Evolutionary conservation across 192 early-diverging fungal genomes (phyloP).

Genomic region (Lobosporangium transversale): DNA sequence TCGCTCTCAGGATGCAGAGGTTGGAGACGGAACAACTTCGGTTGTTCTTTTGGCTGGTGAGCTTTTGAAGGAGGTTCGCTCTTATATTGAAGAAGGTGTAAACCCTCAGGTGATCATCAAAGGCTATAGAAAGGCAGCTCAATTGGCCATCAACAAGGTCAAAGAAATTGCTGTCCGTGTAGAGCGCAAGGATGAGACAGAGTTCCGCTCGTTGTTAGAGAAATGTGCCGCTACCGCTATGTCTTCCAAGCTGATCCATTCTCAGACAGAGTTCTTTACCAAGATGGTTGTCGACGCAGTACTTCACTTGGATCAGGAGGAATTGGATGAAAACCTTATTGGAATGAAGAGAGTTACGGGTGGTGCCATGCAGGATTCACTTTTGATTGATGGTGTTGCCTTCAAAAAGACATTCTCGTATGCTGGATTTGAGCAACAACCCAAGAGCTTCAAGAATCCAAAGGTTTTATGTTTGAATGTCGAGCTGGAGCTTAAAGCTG

Average conservation of each 20-base stretch:
- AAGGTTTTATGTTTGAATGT: conserved; percentile 95
- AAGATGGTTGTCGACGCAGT: conserved; percentile 99
- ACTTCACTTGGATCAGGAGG: conserved; percentile 92
- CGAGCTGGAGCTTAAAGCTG: conserved; percentile 98
- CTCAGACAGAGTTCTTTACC: conserved; percentile 97
- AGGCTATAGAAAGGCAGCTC: conserved; percentile 93
- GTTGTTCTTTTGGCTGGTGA: conserved; percentile 97
- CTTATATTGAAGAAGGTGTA: conserved; percentile 94
- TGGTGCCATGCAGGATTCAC: conserved; percentile 98
- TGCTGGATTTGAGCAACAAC: conserved; percentile 99
- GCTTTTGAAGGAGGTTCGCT: conserved; percentile 94
- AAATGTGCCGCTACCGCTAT: conserved; percentile 99
- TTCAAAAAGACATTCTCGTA: conserved; percentile 99
- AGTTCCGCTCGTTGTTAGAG: conserved; percentile 89
- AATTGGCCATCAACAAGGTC: conserved; percentile 90
- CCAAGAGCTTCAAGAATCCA: conserved; percentile 91
- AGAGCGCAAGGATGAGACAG: conserved; percentile 81
- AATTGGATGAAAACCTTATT: conserved; percentile 96
- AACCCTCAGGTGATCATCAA: conserved; percentile 95
- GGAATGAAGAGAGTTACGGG: conserved; percentile 98
- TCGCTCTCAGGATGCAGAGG: conserved; percentile 97
- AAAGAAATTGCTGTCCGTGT: conserved; percentile 92
- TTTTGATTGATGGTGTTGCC: conserved; percentile 95
- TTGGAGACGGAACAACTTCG: conserved; percentile 98
- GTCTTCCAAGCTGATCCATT: conserved; percentile 97